Base-by-base conservation (phyloP, 2,329 filamentous ascomycete genomes). In the Thelonectria discophora region DNA sequence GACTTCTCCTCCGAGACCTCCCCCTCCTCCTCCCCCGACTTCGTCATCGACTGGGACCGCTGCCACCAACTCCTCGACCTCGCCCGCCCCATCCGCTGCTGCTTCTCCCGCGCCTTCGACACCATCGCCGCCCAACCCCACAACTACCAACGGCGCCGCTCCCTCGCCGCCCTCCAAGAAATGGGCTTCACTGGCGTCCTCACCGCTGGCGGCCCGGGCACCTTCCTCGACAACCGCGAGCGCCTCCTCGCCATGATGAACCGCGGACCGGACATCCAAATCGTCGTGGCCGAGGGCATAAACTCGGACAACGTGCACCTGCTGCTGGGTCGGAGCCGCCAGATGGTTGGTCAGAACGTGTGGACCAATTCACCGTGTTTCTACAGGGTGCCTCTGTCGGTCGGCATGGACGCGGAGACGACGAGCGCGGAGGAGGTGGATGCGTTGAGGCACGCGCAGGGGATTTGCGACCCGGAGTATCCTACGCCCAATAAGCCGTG, bases 61-160 rank as follows among this genome's bases (percentile, higher is more conserved):
- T 84, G 80, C 68, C 54, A 34, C 2, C 64, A 66, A 53, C 78
- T 88, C 4, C 74, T 85, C 1, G 42, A 66, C 2, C 71, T 76
- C 13, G 81, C 84, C 0, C 68, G 63, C 7, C 82, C 81, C 2
- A 78, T 79, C 32, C 72, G 71, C 15, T 82, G 81, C 64, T 79
- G 85, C n/a, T 83, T 87, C 63, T 84, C 86, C 71, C 80, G 85
- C 15, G 85, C 85, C 2, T 85, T 86, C 60, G 85, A 88, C 67
- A 75, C 78, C 17, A 73, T 86, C 11, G 66, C 83, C 3, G 72
- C 62, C 5, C 52, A 60, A 10, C 48, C 65, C 34, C 15, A 15
- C 34, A 59, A 65, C 9, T 63, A n/a, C n/a, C n/a, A n/a, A n/a
- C n/a, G 68, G 47, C 51, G 58, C 9, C 66, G 65, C 0, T 65